A percentile compares a stretch with the other conserved stretches of the same genome.
These are phyloP conservation scores for Verticillium isaacii DNA, from an alignment of 2,329 filamentous ascomycete species.

Conservation along the genomic window DNA sequence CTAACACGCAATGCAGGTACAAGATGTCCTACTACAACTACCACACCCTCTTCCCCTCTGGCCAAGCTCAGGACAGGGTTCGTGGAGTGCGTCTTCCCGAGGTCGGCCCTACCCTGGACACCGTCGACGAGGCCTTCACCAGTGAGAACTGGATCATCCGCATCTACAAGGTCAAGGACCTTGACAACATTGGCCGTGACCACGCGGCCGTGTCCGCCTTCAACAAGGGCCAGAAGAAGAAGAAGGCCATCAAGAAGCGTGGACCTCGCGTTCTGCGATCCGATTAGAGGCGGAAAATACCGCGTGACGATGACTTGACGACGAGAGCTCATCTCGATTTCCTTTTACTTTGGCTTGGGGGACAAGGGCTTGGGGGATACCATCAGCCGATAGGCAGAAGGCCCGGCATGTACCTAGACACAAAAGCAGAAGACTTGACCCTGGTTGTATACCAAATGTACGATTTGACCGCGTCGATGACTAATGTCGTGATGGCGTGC, in stretches of 20 bases:
- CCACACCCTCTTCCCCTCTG: conserved; percentile 82
- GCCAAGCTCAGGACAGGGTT: conserved; percentile 87
- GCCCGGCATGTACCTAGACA: conserved; percentile 20
- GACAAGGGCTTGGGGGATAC: conserved; percentile 8
- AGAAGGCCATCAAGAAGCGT: conserved; percentile 67
- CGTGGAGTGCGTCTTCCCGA: conserved; percentile 77
- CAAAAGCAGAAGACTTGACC: conserved; percentile 17
- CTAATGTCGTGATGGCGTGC: background rate
- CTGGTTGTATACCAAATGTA: conserved; percentile 32
- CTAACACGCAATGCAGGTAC: conserved; percentile 60
- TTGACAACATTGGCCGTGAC: conserved; percentile 92
- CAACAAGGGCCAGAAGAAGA: conserved; percentile 78
- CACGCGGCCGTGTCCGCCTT: conserved; percentile 67
- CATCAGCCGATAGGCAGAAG: background rate
- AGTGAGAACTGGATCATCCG: conserved; percentile 99
- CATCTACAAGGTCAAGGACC: conserved; percentile 99
- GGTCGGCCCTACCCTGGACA: conserved; percentile 78
- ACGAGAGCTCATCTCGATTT: conserved; percentile 7
- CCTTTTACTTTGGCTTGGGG: conserved; percentile 4
- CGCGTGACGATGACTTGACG: background rate
- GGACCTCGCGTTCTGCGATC: conserved; percentile 68
- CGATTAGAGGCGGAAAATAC: conserved; percentile 45
- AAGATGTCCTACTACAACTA: conserved; percentile 99
- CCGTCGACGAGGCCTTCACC: conserved; percentile 93
- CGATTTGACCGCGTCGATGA: conserved; percentile 13